Evolutionary conservation across 495 filamentous ascomycete genomes (phyloP), one percentile per base, ranked within the genome.

Genomic region (Penicillium argentinense): DNA sequence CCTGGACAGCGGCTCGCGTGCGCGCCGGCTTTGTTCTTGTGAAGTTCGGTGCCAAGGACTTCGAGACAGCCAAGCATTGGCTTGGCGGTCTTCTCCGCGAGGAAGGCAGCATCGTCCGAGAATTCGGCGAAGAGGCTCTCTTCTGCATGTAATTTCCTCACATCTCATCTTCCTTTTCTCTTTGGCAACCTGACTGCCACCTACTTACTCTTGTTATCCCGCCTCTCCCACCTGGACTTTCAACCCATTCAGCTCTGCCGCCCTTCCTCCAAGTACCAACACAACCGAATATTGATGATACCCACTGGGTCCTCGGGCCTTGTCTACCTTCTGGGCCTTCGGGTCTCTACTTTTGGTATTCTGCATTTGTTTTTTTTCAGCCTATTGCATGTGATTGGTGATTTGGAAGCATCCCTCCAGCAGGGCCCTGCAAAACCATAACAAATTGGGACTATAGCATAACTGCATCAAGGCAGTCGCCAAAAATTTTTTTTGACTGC

Each of bases 1-100:
- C 95, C 0, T 98, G 91, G 89, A 96, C 90, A 16, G 91, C 88
- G 12, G 86, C 91, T 17, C 78, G 76, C 25, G 82, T 95, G 21
- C 78, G 91, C 6, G 72, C 67, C 7, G 89, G 89, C 1, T 95
- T 89, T 54, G 83, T 91, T 7, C 74, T 97, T 16, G 85, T 97
- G 18, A 98, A 97, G 69, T 93, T 97, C 60, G 79, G 78, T 3
- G 84, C 83, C 1, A 65, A 59, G 49, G 77, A 77, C 34, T 75
- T 86, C 25, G 82, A 87, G 45, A 77, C 81, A 1, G 83, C 79
- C 26, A 77, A 76, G 50, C 61, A 68, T 29, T 88, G 85, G 82
- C 57, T 88, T 37, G 73, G 72, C 13, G 63, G 59, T 4, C 68
- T 87, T 53, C 56, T 88, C 24, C 66, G 62, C 18, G 68, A 78